These are phyloP conservation scores for Trichoderma parareesei DNA, from an alignment of 495 filamentous ascomycete genomes.

Conservation along the genomic window DNA sequence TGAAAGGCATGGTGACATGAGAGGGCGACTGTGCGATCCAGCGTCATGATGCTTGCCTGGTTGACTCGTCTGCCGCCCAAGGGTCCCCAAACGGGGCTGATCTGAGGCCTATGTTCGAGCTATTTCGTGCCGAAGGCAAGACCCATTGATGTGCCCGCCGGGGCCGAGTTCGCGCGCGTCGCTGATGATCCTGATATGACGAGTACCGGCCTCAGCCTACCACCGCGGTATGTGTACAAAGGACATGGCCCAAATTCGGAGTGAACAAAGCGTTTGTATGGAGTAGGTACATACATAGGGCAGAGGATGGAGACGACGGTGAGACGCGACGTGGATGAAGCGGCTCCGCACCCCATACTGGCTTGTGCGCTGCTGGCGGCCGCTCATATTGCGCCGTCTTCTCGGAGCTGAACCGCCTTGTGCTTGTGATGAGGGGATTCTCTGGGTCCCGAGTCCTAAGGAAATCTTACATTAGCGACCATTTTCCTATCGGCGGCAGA, in stretches of 20 bases:
- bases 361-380: slow-evolving; percentile 9
- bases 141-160: slow-evolving; percentile 10
- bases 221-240: too few species aligned
- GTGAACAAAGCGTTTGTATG: too few species aligned
- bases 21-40: slow-evolving; percentile 1
- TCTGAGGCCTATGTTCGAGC: slow-evolving; percentile 3
- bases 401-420: neutral
- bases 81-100: slow-evolving; percentile 4
- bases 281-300: neutral
- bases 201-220: neutral
- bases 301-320: slow-evolving; percentile 8
- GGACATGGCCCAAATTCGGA: too few species aligned
- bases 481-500: neutral
- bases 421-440: slow-evolving; percentile 9
- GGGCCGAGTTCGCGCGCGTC: slow-evolving; percentile 2
- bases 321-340: slow-evolving; percentile 1
- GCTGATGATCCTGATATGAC: slow-evolving; percentile 9
- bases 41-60: neutral
- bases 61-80: neutral
- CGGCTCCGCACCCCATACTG: slow-evolving; percentile 9
- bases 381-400: neutral
- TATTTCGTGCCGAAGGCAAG: slow-evolving; percentile 9
- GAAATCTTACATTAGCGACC: slow-evolving; percentile 7
- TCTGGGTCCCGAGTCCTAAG: neutral
- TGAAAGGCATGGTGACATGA: neutral